phyloP scores from a whole-genome alignment of 1,284 basidiomycete genomes.

The Heterobasidion irregulare region DNA sequence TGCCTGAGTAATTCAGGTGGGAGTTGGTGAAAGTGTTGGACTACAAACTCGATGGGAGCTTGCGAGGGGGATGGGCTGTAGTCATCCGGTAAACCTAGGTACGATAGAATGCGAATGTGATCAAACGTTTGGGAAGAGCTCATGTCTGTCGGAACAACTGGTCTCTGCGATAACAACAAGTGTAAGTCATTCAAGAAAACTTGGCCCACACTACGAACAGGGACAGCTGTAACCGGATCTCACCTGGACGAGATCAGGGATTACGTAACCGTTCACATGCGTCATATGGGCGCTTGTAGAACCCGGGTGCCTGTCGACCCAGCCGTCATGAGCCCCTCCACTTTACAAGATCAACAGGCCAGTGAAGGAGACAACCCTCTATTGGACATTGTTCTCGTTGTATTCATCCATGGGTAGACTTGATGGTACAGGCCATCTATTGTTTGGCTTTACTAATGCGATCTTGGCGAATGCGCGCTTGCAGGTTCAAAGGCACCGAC shows the following conservation, averaged over 20 bases:
- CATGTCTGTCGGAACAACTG: background rate
- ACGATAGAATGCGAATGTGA: constrained; percentile 35
- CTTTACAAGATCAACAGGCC: too few relatives aligned
- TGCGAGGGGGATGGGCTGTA: constrained; percentile 51
- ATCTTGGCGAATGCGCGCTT: background rate
- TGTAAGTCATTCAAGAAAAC: too few relatives aligned
- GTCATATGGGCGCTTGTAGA: too few relatives aligned
- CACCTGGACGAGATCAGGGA: too few relatives aligned
- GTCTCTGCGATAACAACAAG: too few relatives aligned
- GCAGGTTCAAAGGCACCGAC: constrained; percentile 68
- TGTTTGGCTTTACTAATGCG: background rate
- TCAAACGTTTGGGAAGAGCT: constrained; percentile 1
- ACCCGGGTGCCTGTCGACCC: too few relatives aligned
- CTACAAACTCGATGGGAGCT: constrained; percentile 57
- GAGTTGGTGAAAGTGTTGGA: constrained; percentile 46
- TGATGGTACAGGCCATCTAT: background rate
- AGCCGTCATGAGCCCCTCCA: too few relatives aligned
- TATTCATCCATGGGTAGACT: constrained; percentile 10
- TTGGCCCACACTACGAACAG: too few relatives aligned
- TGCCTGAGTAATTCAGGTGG: constrained; percentile 55
- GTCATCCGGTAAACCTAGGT: constrained; percentile 50
- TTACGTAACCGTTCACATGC: too few relatives aligned
- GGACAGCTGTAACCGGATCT: too few relatives aligned
- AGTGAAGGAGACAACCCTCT: background rate
- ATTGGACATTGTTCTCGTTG: constrained; percentile 7